phyloP scores from a whole-genome alignment of 176 grass and related monocot species.

The Aegilops longissima region DNA sequence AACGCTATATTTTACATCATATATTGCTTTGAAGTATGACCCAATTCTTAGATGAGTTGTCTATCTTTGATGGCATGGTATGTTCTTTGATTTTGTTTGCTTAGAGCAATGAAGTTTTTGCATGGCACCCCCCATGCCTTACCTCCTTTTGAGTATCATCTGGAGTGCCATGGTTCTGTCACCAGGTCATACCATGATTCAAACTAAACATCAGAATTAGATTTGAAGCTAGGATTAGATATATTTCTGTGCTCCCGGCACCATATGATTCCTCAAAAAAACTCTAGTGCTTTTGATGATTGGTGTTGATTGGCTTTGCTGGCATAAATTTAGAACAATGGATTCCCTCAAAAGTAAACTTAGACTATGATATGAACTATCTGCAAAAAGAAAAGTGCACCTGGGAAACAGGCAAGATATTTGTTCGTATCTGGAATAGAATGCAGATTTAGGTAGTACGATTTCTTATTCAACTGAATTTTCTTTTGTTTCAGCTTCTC shows the following conservation, averaged over 20 bases:
- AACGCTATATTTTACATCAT: neutral
- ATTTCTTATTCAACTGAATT: slow-evolving; percentile 3
- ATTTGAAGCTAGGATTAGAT: neutral
- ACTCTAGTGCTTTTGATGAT: neutral
- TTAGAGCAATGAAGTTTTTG: neutral
- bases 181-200: neutral
- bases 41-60: neutral
- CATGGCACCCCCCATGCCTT: neutral
- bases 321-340: neutral
- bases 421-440: neutral
- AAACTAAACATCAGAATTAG: neutral
- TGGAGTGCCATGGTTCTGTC: neutral
- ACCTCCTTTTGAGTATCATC: neutral
- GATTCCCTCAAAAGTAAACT: slow-evolving; percentile 16
- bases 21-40: neutral
- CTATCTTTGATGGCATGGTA: neutral
- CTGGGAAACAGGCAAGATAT: neutral
- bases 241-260: neutral
- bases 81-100: neutral
- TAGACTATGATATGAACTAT: neutral
- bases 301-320: neutral
- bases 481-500: neutral
- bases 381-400: neutral
- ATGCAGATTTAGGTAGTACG: neutral
- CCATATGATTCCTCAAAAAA: neutral